Evolutionary conservation across 177 flowering plant species (phyloP).

Genomic region (Vitis hybrid): DNA sequence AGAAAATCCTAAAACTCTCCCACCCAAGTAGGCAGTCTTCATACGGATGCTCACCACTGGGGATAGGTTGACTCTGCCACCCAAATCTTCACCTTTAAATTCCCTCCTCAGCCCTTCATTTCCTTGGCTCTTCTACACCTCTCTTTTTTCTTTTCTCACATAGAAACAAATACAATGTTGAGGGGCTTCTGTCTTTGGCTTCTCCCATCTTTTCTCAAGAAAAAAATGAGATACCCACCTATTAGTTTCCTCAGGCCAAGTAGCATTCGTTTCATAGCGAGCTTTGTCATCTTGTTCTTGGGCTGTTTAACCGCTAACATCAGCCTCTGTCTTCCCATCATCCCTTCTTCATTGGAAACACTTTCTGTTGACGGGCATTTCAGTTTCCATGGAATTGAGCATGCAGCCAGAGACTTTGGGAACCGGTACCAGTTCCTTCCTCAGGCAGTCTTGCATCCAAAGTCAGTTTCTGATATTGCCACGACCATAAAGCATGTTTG

Average conservation of each 20-base stretch:
- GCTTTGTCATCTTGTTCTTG: conserved; percentile 44
- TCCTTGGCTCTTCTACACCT: conserved; percentile 32
- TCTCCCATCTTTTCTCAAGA: conserved; percentile 11
- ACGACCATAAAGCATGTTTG: conserved; percentile 34
- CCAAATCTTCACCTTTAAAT: conserved; percentile 50
- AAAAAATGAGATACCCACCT: conserved; percentile 37
- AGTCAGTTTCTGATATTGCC: conserved; percentile 44
- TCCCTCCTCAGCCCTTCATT: conserved; percentile 28
- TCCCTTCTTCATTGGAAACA: conserved; percentile 32
- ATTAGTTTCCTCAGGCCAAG: conserved; percentile 28
- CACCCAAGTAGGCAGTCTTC: conserved; percentile 58
- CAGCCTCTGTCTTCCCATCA: conserved; percentile 37
- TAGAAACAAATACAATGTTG: conserved; percentile 11
- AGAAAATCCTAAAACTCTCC: conserved; percentile 32
- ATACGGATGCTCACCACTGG: conserved; percentile 59
- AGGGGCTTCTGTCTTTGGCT: conserved; percentile 6
- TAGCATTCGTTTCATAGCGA: conserved; percentile 28
- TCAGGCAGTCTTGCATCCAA: conserved; percentile 40
- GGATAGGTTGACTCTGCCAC: conserved; percentile 55
- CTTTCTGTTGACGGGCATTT: conserved; percentile 59
- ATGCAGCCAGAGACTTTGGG: conserved; percentile 50
- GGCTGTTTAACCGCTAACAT: conserved; percentile 36
- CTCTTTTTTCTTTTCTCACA: conserved; percentile 28
- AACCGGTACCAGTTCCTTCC: conserved; percentile 43
- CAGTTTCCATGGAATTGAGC: conserved; percentile 39